phyloP scores from a whole-genome alignment of 768 basidiomycete genomes.

The Multifurca ochricompacta region DNA sequence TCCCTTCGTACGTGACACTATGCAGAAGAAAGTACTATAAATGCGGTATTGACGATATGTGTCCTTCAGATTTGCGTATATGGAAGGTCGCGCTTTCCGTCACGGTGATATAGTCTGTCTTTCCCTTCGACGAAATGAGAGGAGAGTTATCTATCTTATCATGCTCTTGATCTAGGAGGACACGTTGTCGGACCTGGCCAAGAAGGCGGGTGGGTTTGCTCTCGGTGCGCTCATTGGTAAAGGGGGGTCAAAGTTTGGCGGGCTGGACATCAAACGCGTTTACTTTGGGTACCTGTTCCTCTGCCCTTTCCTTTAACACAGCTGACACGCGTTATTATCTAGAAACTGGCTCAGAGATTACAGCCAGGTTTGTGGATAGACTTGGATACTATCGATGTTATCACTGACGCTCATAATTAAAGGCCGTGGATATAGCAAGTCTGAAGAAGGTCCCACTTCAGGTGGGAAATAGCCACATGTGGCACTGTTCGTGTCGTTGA shows the following conservation, averaged over 20 bases:
- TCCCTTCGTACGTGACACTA: constrained; percentile 36
- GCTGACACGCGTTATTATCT: constrained; percentile 1
- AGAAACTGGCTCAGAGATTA: constrained; percentile 90
- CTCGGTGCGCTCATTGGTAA: constrained; percentile 48
- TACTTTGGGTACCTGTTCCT: constrained; percentile 59
- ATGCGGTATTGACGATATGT: not conserved
- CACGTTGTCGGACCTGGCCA: constrained; percentile 50
- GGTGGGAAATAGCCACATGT: constrained; percentile 31
- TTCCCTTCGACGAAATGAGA: constrained; percentile 17
- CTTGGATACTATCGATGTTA: not conserved
- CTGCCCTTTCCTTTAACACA: not conserved
- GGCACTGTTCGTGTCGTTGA: not conserved
- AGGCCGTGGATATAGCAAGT: constrained; percentile 81
- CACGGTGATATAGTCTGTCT: constrained; percentile 75
- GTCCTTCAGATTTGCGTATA: constrained; percentile 58
- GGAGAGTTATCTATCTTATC: not conserved
- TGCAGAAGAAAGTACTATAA: not conserved
- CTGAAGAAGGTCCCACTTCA: constrained; percentile 64
- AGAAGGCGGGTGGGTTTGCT: constrained; percentile 51
- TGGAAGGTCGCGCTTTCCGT: constrained; percentile 79
- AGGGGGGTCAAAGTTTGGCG: constrained; percentile 59
- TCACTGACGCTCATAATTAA: not conserved
- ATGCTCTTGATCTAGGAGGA: constrained; percentile 51
- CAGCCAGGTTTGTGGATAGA: constrained; percentile 43
- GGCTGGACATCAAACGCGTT: constrained; percentile 76